These are phyloP conservation scores for Wickerhamiella lipophila DNA, from an alignment of 805 yeast genomes.

Conservation along the genomic window DNA sequence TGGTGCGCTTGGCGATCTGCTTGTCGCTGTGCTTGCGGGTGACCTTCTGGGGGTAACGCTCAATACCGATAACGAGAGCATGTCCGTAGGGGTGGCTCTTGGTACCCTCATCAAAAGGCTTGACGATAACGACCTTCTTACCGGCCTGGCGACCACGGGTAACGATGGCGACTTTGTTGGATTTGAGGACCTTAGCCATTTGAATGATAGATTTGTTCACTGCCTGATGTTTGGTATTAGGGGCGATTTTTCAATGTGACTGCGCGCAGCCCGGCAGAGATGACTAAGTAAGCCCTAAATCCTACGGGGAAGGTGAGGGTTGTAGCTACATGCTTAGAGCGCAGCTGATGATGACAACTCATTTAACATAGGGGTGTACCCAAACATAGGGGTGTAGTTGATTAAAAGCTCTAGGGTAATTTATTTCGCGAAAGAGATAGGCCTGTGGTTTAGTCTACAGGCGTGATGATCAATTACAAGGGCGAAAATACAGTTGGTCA, in stretches of 20 bases:
- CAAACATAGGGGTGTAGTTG: too few relatives aligned
- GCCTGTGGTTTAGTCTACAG: too few relatives aligned
- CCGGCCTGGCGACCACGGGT: constrained; percentile 99
- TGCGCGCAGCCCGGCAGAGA: constrained; percentile 21
- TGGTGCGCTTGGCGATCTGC: constrained; percentile 94
- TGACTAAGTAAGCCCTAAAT: constrained; percentile 15
- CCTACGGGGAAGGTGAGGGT: not conserved
- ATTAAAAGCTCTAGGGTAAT: too few relatives aligned
- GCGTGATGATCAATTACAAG: too few relatives aligned
- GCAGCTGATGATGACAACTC: too few relatives aligned
- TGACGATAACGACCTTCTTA: constrained; percentile 98
- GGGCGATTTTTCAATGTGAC: constrained; percentile 10
- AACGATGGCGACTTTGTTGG: constrained; percentile 99
- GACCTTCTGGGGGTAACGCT: constrained; percentile 95
- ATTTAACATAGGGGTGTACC: too few relatives aligned
- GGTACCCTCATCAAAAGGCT: constrained; percentile 98
- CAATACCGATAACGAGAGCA: constrained; percentile 98
- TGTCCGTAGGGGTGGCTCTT: constrained; percentile 98
- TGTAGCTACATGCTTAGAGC: too few relatives aligned
- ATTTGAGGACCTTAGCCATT: constrained; percentile 98
- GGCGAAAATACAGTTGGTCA: too few relatives aligned
- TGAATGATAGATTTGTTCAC: constrained; percentile 19
- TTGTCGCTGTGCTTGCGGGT: constrained; percentile 90
- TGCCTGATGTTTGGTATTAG: constrained; percentile 9
- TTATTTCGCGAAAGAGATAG: too few relatives aligned